phyloP scores from a whole-genome alignment of 345 rosid genomes.

The Boechera retrofracta region DNA sequence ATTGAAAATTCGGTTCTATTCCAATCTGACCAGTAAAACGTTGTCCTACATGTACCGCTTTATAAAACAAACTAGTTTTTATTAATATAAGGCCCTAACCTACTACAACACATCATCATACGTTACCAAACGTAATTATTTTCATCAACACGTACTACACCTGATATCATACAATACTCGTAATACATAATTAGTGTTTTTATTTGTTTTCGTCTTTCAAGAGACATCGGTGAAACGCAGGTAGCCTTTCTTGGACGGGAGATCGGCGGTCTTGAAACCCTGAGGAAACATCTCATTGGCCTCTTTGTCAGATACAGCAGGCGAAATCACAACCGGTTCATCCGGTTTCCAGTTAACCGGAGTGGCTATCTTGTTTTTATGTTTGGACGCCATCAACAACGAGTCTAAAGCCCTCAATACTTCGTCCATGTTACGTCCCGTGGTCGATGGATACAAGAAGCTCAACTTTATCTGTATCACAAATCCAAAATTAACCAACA shows the following conservation, averaged over 20 bases:
- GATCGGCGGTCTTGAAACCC: slow-evolving; percentile 63
- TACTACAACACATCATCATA: background rate
- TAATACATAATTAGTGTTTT: background rate
- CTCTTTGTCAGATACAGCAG: slow-evolving; percentile 56
- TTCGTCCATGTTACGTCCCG: slow-evolving; percentile 82
- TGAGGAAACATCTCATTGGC: slow-evolving; percentile 71
- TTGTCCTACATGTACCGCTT: no score
- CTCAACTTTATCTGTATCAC: slow-evolving; percentile 66
- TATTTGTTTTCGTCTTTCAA: background rate
- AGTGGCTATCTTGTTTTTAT: slow-evolving; percentile 72
- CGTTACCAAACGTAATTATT: slow-evolving; percentile 18
- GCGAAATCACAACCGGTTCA: slow-evolving; percentile 70
- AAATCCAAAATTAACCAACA: background rate
- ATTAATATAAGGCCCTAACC: background rate
- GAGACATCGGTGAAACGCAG: slow-evolving; percentile 56
- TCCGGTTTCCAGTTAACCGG: slow-evolving; percentile 84
- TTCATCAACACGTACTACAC: background rate
- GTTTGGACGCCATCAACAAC: slow-evolving; percentile 53
- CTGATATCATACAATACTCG: background rate
- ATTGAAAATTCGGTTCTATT: background rate
- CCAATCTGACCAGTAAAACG: background rate
- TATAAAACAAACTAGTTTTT: background rate
- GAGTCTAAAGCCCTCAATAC: slow-evolving; percentile 80
- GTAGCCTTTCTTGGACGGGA: slow-evolving; percentile 70
- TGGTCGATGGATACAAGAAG: slow-evolving; percentile 72